Base-by-base conservation (phyloP, 768 basidiomycete genomes). In the Amanita subjunquillea region DNA sequence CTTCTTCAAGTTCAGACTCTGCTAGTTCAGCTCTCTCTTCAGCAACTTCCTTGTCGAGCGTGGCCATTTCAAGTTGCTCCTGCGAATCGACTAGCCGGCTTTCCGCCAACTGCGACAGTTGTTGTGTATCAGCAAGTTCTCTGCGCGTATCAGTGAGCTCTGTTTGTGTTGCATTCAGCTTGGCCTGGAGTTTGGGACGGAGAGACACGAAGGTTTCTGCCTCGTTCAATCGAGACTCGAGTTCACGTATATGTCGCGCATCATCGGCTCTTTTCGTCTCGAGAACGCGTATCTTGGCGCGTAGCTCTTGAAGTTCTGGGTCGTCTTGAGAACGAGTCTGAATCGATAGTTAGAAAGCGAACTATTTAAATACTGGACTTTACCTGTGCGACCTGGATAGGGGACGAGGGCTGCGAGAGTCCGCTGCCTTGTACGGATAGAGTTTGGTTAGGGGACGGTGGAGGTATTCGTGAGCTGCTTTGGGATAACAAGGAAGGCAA, bases 21-120 rank as follows among this genome's bases (percentile, higher is more conserved):
- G 84, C 84, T 2, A 80, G 63, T 65, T 97, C 95, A 0, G 88
- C 85, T 54, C 82, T 81, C 66, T 97, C 95, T 63, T 98, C 96
- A 0, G 95, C 94, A 37, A 98, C 83, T 65, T 99, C 96, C 68
- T 91, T 92, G 64, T 99, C 96, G 59, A 99, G 69, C 77, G 89
- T 89, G 2, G 83, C 76, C 86, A 97, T 92, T 70, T 99, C 96
- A 37, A 98, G 69, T 62, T 94, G 90, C 54, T 97, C 95, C 49
- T 87, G 81, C 1, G 85, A 65, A 63, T 98, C 95, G 2, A 83
- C 68, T 1, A 89, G 71, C 22, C 87, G 76, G 13, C 69, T 70
- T 57, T 94, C 89, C 0, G 83, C 71, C 32, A 91, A 70, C 32
- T 83, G 76, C 0, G 82, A 74, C n/a, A 91, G 71, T 54, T 91